Conservation (phyloP, 106 monocot genomes). For the Acorus calamus region DNA sequence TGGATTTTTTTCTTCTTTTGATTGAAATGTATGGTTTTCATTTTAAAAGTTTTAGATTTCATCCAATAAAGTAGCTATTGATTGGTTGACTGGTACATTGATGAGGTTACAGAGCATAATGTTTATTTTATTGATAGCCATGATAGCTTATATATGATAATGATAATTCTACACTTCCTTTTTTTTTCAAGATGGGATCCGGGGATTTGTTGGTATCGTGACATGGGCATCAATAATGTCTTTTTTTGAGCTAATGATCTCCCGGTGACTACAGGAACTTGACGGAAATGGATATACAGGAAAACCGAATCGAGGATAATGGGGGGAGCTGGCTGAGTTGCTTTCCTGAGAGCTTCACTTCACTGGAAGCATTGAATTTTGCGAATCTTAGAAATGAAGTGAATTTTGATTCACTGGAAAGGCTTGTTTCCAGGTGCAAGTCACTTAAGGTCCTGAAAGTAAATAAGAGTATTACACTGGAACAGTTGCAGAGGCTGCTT, state of each 20-base stretch:
- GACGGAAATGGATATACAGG: constrained; percentile 55
- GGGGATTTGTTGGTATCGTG: no score
- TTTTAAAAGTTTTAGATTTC: no score
- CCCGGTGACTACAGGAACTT: constrained; percentile 21
- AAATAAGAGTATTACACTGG: constrained; percentile 26
- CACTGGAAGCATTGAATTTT: constrained; percentile 46
- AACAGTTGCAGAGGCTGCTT: constrained; percentile 34
- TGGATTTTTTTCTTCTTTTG: no score
- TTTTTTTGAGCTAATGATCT: background rate
- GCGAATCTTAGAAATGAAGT: constrained; percentile 45
- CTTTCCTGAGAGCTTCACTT: constrained; percentile 53
- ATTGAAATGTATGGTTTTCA: no score
- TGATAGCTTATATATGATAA: no score
- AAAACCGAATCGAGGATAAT: constrained; percentile 45
- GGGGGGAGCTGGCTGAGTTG: constrained; percentile 51
- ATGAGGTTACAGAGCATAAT: no score
- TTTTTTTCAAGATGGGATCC: constrained; percentile 1
- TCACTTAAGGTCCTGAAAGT: constrained; percentile 38
- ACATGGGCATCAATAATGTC: no score
- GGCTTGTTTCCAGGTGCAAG: constrained; percentile 40
- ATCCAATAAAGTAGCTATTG: no score
- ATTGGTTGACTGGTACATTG: no score
- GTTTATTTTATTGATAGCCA: no score
- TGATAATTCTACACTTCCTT: background rate
- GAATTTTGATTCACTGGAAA: constrained; percentile 35